A percentile compares a stretch with the other conserved stretches of the same genome.
phyloP scores from a whole-genome alignment of 768 basidiomycete genomes.

The Suillus clintonianus region DNA sequence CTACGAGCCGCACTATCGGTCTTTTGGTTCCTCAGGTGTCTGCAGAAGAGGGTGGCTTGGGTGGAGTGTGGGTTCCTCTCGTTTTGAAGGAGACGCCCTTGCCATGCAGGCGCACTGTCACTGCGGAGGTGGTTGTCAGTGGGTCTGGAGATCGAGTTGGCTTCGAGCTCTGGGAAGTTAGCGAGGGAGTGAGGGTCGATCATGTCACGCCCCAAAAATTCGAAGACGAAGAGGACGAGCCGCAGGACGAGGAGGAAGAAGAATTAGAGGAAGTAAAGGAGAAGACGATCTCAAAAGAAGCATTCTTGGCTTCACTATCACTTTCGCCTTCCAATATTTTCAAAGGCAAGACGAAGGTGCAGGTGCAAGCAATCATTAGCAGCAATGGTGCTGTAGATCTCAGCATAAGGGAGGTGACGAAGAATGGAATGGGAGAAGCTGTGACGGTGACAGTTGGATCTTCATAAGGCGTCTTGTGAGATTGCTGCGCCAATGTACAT shows the following conservation, averaged over 20 bases:
- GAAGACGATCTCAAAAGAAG: conserved; percentile 57
- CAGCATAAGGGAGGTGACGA: conserved; percentile 39
- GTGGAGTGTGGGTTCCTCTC: conserved; percentile 68
- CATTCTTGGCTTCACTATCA: conserved; percentile 40
- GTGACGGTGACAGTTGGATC: conserved; percentile 29
- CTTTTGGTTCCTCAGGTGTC: conserved; percentile 59
- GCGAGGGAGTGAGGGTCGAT: conserved; percentile 66
- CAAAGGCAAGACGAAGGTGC: conserved; percentile 52
- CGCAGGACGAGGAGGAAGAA: conserved; percentile 54
- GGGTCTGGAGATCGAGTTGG: conserved; percentile 42
- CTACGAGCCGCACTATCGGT: conserved; percentile 65
- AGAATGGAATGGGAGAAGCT: conserved; percentile 34
- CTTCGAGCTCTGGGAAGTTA: conserved; percentile 79
- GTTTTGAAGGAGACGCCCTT: conserved; percentile 71
- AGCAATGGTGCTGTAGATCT: conserved; percentile 38
- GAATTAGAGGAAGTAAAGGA: conserved; percentile 69
- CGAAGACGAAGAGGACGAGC: conserved; percentile 48
- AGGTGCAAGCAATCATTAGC: conserved; percentile 42
- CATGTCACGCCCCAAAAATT: conserved; percentile 49
- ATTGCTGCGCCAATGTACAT: not conserved
- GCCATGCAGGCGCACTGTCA: conserved; percentile 62
- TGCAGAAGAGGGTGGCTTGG: conserved; percentile 43
- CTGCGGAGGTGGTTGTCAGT: conserved; percentile 58
- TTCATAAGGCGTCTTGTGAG: conserved; percentile 13
- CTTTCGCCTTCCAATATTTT: conserved; percentile 40